phyloP scores from a whole-genome alignment of 1,284 basidiomycete genomes.

The Anthracocystis panici-leucophaei region DNA sequence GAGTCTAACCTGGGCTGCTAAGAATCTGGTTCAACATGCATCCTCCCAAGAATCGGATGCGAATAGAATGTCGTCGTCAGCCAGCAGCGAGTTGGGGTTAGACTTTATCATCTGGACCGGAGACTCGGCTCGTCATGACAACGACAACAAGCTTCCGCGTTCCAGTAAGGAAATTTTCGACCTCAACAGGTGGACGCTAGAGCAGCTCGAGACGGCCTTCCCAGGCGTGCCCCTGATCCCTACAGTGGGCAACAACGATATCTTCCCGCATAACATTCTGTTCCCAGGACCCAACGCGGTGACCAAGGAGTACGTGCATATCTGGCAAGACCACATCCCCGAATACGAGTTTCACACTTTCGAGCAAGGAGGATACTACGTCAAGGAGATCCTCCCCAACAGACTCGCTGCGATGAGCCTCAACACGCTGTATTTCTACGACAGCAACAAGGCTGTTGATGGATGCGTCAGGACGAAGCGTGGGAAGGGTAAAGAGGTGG shows the following conservation, averaged over 20 bases:
- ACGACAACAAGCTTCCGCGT: conserved; percentile 82
- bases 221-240: conserved; percentile 85
- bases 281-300: conserved; percentile 81
- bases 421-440: conserved; percentile 93
- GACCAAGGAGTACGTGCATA: conserved; percentile 77
- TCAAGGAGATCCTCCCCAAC: conserved; percentile 83
- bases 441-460: conserved; percentile 83
- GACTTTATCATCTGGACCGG: conserved; percentile 90
- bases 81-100: conserved; percentile 72
- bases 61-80: background rate
- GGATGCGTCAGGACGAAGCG: conserved; percentile 65
- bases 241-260: conserved; percentile 77
- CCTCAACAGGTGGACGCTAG: conserved; percentile 78
- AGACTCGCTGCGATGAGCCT: conserved; percentile 83
- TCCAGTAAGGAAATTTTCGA: conserved; percentile 84
- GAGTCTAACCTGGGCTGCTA: conserved; percentile 83
- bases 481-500: conserved; percentile 29
- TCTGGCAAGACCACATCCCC: conserved; percentile 87
- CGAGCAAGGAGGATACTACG: conserved; percentile 79
- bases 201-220: conserved; percentile 80
- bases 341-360: conserved; percentile 78
- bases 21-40: conserved; percentile 73
- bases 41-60: background rate
- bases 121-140: conserved; percentile 92
- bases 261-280: conserved; percentile 70